Conservation (phyloP, 2,329 filamentous ascomycete species). For the Sporothrix inflata region DNA sequence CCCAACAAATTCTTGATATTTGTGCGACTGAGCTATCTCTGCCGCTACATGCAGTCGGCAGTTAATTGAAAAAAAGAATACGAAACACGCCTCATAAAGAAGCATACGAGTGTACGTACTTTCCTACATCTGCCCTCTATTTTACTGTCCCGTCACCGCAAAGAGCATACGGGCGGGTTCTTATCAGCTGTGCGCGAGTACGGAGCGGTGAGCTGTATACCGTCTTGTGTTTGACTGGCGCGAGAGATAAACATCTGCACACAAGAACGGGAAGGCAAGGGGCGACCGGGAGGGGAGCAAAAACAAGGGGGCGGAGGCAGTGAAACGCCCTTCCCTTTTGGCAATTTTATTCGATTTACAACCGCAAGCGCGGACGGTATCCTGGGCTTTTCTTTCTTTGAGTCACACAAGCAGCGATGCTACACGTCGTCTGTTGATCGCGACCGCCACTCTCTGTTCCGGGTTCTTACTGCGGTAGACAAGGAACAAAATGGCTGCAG, state of each 20-base stretch:
- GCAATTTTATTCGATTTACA: not conserved
- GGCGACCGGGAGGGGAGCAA: not conserved
- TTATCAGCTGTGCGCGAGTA: slow-evolving; percentile 9
- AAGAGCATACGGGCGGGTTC: not conserved
- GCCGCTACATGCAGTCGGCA: not conserved
- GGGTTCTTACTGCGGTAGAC: not conserved
- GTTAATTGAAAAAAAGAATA: not conserved
- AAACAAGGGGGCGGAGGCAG: not conserved
- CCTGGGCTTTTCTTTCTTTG: not conserved
- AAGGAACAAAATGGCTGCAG: not conserved
- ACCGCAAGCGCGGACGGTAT: slow-evolving; percentile 10
- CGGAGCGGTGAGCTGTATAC: slow-evolving; percentile 19
- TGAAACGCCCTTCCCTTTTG: not conserved
- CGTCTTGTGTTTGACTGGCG: not conserved
- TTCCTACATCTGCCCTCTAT: not conserved
- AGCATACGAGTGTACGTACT: not conserved
- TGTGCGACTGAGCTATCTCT: slow-evolving; percentile 17
- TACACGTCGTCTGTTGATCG: not conserved
- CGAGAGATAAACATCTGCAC: slow-evolving; percentile 6
- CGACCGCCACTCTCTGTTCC: slow-evolving; percentile 9
- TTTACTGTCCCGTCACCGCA: not conserved
- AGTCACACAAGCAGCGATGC: slow-evolving; percentile 16
- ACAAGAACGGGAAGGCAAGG: not conserved
- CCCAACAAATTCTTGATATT: not conserved
- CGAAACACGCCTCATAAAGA: not conserved